phyloP scores from a whole-genome alignment of 106 monocot species.

The Acorus calamus region DNA sequence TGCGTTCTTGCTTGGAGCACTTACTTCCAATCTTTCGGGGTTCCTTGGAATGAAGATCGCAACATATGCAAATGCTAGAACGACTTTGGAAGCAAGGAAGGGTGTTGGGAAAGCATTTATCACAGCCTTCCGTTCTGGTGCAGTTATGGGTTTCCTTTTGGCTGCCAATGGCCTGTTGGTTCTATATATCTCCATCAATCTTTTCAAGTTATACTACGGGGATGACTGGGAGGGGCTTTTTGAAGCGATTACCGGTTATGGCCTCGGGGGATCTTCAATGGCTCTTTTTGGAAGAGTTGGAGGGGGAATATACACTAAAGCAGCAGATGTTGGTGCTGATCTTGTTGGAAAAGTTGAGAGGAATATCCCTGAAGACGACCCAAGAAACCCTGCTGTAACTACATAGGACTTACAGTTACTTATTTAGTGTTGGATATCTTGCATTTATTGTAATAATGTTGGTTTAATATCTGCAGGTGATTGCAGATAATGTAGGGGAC shows the following conservation, averaged over 20 bases:
- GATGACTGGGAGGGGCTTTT: slow-evolving; percentile 24
- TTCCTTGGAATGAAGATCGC: slow-evolving; percentile 29
- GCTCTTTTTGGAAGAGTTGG: slow-evolving; percentile 28
- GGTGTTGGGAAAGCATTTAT: slow-evolving; percentile 23
- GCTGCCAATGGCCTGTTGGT: slow-evolving; percentile 25
- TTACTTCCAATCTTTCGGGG: slow-evolving; percentile 19
- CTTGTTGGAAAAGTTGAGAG: slow-evolving; percentile 22
- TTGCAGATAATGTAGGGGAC: slow-evolving; percentile 26
- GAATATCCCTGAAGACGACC: slow-evolving; percentile 27
- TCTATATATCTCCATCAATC: slow-evolving; percentile 19
- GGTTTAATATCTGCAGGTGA: slow-evolving; percentile 9
- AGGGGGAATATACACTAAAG: slow-evolving; percentile 24
- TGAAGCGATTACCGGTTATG: slow-evolving; percentile 26
- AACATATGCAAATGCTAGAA: slow-evolving; percentile 21
- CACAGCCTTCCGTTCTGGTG: slow-evolving; percentile 22
- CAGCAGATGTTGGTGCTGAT: slow-evolving; percentile 25
- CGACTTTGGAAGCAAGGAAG: slow-evolving; percentile 19
- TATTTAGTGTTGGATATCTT: not conserved
- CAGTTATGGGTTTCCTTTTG: slow-evolving; percentile 25
- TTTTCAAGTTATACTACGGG: slow-evolving; percentile 14
- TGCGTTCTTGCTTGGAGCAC: slow-evolving; percentile 16
- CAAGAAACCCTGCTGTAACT: slow-evolving; percentile 24
- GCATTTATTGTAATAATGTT: not conserved
- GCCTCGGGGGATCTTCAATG: slow-evolving; percentile 25
- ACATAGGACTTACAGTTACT: not conserved